phyloP scores from a whole-genome alignment of 2,329 filamentous ascomycete species.

The Paecilomyces niveus region DNA sequence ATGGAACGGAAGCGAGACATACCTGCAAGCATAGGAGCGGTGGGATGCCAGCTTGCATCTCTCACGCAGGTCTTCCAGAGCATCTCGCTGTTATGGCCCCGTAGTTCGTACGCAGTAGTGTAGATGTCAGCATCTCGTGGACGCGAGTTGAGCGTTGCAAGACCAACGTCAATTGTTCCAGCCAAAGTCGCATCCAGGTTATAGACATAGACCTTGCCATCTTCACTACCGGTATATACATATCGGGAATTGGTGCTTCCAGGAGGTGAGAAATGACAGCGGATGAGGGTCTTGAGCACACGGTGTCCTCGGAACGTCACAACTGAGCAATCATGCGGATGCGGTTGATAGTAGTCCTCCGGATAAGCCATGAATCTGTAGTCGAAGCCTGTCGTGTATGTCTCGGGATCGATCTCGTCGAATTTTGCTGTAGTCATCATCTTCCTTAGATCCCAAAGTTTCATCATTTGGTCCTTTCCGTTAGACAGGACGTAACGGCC shows the following conservation, averaged over 20 bases:
- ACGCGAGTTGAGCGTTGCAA: conserved; percentile 59
- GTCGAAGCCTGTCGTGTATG: conserved; percentile 55
- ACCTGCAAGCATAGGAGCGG: conserved; percentile 69
- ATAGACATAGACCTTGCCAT: conserved; percentile 85
- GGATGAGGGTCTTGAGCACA: conserved; percentile 81
- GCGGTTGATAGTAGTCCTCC: conserved; percentile 50
- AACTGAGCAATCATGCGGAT: conserved; percentile 80
- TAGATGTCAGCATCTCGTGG: conserved; percentile 47
- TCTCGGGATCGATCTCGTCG: conserved; percentile 45
- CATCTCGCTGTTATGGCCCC: conserved; percentile 43
- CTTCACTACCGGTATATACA: conserved; percentile 84
- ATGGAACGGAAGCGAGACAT: conserved; percentile 19
- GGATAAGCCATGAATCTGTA: conserved; percentile 54
- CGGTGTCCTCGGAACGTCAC: conserved; percentile 90
- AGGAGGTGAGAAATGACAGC: conserved; percentile 90
- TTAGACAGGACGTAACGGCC: conserved; percentile 87
- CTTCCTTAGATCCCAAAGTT: conserved; percentile 90
- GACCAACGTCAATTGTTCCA: conserved; percentile 67
- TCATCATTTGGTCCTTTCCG: conserved; percentile 93
- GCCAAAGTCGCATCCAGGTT: conserved; percentile 86
- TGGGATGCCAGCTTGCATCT: conserved; percentile 88
- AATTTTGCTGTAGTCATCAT: conserved; percentile 65
- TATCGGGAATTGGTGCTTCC: conserved; percentile 82
- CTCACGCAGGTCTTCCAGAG: conserved; percentile 73
- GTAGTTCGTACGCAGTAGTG: conserved; percentile 51